phyloP scores from a whole-genome alignment of 108 stramenopile genomes.

The Cyclotella kingstonii region DNA sequence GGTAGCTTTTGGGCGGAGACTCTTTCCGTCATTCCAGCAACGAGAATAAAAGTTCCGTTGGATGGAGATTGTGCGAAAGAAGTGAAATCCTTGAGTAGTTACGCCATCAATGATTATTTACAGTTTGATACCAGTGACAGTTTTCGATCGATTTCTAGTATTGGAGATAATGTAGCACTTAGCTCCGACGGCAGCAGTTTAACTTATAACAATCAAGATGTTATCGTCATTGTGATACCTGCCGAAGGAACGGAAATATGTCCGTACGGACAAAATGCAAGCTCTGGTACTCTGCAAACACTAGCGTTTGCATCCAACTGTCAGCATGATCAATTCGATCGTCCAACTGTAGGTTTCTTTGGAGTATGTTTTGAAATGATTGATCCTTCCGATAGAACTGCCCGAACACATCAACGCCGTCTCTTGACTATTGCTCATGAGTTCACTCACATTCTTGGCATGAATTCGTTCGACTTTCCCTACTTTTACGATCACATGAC shows the following conservation, averaged over 20 bases:
- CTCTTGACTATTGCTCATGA: conserved; percentile 42
- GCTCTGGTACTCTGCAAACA: conserved; percentile 28
- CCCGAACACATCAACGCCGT: conserved; percentile 30
- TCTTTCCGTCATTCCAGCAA: conserved; percentile 27
- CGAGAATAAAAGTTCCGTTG: conserved; percentile 23
- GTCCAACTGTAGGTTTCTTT: conserved; percentile 34
- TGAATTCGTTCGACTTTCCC: conserved; percentile 38
- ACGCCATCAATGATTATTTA: conserved; percentile 22
- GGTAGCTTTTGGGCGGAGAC: conserved; percentile 35
- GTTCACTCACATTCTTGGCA: conserved; percentile 48
- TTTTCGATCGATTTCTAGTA: conserved; percentile 25
- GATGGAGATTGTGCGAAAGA: conserved; percentile 14
- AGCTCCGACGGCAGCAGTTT: conserved; percentile 8
- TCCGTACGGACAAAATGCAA: neutral
- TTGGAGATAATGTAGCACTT: conserved; percentile 27
- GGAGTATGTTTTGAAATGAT: conserved; percentile 40
- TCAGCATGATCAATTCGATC: conserved; percentile 40
- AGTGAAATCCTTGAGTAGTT: conserved; percentile 19
- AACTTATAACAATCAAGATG: conserved; percentile 20
- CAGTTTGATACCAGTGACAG: conserved; percentile 13
- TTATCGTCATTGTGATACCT: conserved; percentile 35
- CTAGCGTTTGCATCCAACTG: conserved; percentile 41
- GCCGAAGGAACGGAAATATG: conserved; percentile 30
- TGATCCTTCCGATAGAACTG: conserved; percentile 28
- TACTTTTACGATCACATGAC: conserved; percentile 42